Conservation (phyloP, 148 eudicot genomes). For the Chenopodium quinoa region DNA sequence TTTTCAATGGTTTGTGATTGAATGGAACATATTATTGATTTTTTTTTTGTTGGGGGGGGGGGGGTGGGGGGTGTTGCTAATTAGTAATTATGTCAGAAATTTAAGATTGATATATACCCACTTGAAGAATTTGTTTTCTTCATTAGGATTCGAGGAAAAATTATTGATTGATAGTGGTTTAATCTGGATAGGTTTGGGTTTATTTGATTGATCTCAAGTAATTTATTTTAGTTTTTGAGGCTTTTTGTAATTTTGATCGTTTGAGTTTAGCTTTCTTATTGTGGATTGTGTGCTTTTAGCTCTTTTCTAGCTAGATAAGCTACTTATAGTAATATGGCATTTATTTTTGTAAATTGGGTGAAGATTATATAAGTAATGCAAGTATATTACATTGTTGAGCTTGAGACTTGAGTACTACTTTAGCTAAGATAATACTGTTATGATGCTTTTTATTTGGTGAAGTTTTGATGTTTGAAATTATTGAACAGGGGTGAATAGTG, state of each 20-base stretch:
- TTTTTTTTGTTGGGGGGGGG: no score
- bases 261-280: neutral
- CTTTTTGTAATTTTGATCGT: neutral
- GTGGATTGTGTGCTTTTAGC: neutral
- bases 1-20: neutral
- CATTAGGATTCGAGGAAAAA: neutral
- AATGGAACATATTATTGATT: neutral
- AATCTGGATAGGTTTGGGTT: neutral
- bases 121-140: no score
- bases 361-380: no score
- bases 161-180: no score
- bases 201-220: no score
- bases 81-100: no score
- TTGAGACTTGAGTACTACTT: neutral
- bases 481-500: constrained; percentile 10
- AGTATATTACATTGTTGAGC: no score
- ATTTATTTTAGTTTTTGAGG: no score
- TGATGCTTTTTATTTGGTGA: neutral
- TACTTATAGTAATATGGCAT: no score
- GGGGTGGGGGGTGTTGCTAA: no score
- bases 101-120: neutral
- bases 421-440: neutral
- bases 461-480: neutral
- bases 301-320: neutral
- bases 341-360: no score